Base-by-base conservation (phyloP, 148 eudicot genomes). In the Chenopodium formosanum region DNA sequence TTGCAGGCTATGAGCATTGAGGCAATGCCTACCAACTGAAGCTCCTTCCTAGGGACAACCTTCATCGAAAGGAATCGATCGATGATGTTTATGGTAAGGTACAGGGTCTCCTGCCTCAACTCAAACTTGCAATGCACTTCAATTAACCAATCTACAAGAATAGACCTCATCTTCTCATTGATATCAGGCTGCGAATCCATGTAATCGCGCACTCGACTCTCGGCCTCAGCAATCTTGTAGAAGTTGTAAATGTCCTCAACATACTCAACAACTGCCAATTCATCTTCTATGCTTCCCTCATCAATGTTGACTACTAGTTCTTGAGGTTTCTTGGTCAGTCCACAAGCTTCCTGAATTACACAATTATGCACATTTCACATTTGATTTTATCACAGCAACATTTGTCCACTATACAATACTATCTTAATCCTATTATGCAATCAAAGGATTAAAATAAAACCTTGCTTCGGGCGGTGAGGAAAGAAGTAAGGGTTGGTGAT, bases 401-500 rank as follows among this genome's bases (percentile, higher is more conserved):
- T 40, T 5, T 47, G 52, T 47, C 52, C 1, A 47, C 12, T 32
- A 6, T 29, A 69, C 10, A 4, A 8, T 34, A 34, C 5, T 4
- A 27, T 31, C 0, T 14, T 12, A 3, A 1, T 29, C 9, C 3
- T 2, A 2, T 73, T 9, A 75, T 75, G 66, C 25, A 52, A 56
- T 73, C 0, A 73, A 73, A 4, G 1, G 25, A 11, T 32, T 19
- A 32, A 65, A 29, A 47, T 67, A 7, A 74, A 73, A 87, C 89
- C 91, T 89, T 88, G 89, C 92, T 89, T 4, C 89, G 84, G 27
- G 88, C 90, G 27, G 92, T 84, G 82, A 89, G 89, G 74, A 87
- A 79, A 46, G 90, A 82, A 23, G 90, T 86, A 6, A 88, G 14
- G 44, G 85, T 86, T 13, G 83, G 77, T 23, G 85, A 76, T 76